Conservation (phyloP, 352 stramenopile genomes). For the Pythium phragmitis region DNA sequence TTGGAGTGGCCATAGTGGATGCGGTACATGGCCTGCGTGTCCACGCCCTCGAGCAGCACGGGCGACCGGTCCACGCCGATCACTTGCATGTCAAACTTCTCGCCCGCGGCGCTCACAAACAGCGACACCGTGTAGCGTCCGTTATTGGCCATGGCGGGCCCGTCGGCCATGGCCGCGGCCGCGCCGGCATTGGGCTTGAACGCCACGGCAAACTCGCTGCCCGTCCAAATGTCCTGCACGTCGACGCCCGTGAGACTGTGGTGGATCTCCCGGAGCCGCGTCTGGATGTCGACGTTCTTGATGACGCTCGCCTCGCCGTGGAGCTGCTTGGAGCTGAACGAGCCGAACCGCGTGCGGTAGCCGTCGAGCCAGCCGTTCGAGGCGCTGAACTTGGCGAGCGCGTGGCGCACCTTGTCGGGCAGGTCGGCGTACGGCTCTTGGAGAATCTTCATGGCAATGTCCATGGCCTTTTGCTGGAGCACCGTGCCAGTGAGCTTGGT, state of each 20-base stretch:
- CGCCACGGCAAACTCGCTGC: conserved; percentile 67
- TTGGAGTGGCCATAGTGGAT: conserved; percentile 84
- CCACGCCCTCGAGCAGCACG: conserved; percentile 54
- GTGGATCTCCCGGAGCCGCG: conserved; percentile 78
- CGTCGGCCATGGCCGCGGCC: conserved; percentile 9
- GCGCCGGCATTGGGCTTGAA: conserved; percentile 38
- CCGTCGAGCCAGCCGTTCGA: conserved; percentile 86
- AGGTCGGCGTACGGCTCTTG: conserved; percentile 68
- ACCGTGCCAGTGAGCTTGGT: conserved; percentile 78
- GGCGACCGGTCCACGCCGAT: conserved; percentile 67
- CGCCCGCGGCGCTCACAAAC: conserved; percentile 73
- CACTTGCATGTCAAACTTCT: conserved; percentile 83
- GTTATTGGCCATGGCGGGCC: conserved; percentile 15
- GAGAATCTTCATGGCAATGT: conserved; percentile 74
- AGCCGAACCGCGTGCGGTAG: conserved; percentile 82
- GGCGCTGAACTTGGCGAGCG: conserved; percentile 71
- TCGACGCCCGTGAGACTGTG: conserved; percentile 59
- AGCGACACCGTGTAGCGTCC: conserved; percentile 72
- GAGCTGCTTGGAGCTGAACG: conserved; percentile 76
- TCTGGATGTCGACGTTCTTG: conserved; percentile 85
- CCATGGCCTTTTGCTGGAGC: conserved; percentile 83
- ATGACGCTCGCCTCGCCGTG: conserved; percentile 61
- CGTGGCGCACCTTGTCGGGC: conserved; percentile 71
- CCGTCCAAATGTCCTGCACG: conserved; percentile 79
- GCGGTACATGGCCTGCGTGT: conserved; percentile 59